Conservation (phyloP, 805 yeast genomes). For the Blastobotrys terrestris region DNA sequence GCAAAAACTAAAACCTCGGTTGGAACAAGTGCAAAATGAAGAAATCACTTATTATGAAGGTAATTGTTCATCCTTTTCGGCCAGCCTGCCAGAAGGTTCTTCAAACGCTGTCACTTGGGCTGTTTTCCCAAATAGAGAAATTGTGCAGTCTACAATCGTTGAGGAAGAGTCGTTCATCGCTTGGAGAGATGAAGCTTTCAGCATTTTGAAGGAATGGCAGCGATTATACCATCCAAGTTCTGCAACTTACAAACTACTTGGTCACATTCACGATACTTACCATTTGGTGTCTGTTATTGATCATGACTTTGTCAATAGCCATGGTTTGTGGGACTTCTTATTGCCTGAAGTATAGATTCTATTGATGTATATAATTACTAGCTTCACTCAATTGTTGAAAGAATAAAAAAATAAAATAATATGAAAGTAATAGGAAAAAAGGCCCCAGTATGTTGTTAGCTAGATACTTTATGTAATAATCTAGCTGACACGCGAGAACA, state of each 20-base stretch:
- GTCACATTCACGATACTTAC: conserved; percentile 53
- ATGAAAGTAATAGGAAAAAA: too few species aligned
- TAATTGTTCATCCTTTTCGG: conserved; percentile 42
- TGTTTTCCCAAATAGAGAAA: conserved; percentile 84
- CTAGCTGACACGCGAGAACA: background rate
- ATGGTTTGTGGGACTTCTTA: conserved; percentile 62
- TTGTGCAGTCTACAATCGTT: conserved; percentile 85
- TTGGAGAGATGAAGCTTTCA: conserved; percentile 94
- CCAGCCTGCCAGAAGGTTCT: conserved; percentile 49
- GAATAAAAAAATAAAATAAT: background rate
- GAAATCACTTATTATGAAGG: conserved; percentile 71
- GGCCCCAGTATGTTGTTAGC: too few species aligned
- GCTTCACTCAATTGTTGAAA: background rate
- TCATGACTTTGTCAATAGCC: conserved; percentile 70
- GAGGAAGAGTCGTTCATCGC: conserved; percentile 90
- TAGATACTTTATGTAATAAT: background rate
- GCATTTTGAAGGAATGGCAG: conserved; percentile 90
- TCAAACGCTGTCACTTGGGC: conserved; percentile 97
- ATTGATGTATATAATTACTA: background rate
- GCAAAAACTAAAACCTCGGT: conserved; percentile 51
- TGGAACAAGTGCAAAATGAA: conserved; percentile 36
- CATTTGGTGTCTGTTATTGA: conserved; percentile 79
- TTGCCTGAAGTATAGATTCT: background rate
- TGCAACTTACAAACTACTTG: conserved; percentile 55
- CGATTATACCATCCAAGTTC: conserved; percentile 56